These are phyloP conservation scores for Ceriops decandra DNA, from an alignment of 345 rosid genomes.

Conservation along the genomic window DNA sequence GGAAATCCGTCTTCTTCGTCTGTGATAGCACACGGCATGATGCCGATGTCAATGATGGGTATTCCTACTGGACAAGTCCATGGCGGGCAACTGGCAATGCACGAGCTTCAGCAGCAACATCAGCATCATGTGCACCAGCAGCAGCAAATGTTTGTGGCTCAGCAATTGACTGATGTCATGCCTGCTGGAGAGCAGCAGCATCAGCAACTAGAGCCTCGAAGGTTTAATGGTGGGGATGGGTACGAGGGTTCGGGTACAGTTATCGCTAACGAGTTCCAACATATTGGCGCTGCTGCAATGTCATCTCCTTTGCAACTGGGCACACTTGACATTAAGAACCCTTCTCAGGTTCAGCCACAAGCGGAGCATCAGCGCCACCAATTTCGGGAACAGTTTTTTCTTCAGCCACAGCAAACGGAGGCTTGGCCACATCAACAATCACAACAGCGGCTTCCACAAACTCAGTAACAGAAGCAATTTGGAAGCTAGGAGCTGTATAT, in stretches of 20 bases:
- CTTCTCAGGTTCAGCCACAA: constrained; percentile 48
- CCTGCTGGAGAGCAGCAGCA: constrained; percentile 55
- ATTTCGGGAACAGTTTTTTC: constrained; percentile 51
- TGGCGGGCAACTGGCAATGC: constrained; percentile 32
- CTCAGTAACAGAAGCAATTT: constrained; percentile 39
- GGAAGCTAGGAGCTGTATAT: constrained; percentile 50
- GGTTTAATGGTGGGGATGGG: constrained; percentile 29
- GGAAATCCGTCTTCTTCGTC: constrained; percentile 37
- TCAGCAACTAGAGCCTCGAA: constrained; percentile 45
- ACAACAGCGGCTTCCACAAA: neutral
- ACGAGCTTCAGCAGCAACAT: constrained; percentile 34
- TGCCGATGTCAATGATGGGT: constrained; percentile 54
- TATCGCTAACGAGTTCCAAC: constrained; percentile 40
- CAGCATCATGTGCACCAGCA: constrained; percentile 35
- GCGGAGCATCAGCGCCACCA: constrained; percentile 28
- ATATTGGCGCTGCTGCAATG: constrained; percentile 28
- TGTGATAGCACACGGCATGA: constrained; percentile 26
- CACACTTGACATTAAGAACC: constrained; percentile 46
- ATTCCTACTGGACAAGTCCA: constrained; percentile 35
- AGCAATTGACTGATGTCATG: constrained; percentile 48
- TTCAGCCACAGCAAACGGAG: constrained; percentile 42
- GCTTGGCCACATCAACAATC: constrained; percentile 38
- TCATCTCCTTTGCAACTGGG: constrained; percentile 58
- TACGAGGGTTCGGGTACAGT: constrained; percentile 36
- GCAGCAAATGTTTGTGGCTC: constrained; percentile 55